Base-by-base conservation (phyloP, 2,329 filamentous ascomycete genomes). In the Aspergillus quadricinctus region DNA sequence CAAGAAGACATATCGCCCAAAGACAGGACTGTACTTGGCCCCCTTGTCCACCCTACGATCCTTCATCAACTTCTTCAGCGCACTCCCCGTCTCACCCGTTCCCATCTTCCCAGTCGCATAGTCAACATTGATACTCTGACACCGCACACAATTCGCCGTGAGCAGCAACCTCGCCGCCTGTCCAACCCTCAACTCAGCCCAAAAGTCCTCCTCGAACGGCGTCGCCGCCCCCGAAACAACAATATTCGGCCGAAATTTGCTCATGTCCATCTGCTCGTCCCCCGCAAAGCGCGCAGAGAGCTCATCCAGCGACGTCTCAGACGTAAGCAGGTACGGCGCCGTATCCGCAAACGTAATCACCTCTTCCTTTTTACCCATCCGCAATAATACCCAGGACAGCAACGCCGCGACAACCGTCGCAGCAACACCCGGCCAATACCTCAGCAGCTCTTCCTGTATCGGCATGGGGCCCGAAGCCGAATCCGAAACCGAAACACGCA, bases 201-300 rank as follows among this genome's bases (percentile, higher is more conserved):
- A 92, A 66, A 82, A 90, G 68, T 92, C 88, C 69, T 92, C 88
- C 11, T 87, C 86, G 68, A 83, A 92, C 1, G 83, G 72, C 25
- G 61, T 74, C 9, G 72, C 70, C 4, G 82, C 79, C 2, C 84
- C 85, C 40, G 82, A 81, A 1, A 91, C 73, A 1, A 92, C 84
- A 49, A 92, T 82, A 68, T 90, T 92, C 0, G 88, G 87, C 37
- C 89, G 83, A 70, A 91, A 89, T 64, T 88, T 88, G 41, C 80
- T 81, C 68, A 88, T 83, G 53, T 87, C 85, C 75, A 88, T 80
- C 21, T 75, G 66, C 29, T 79, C 71, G 11, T 73, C 76, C 0
- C 69, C 69, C 0, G 79, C 74, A 5, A 90, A 72, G 3, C 85
- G 80, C 5, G 69, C 69, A 35, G 82, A 84, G 49, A 95, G 82